Evolutionary conservation across 805 yeast species (phyloP).

Genomic region (Kodamaea fukazawae): DNA sequence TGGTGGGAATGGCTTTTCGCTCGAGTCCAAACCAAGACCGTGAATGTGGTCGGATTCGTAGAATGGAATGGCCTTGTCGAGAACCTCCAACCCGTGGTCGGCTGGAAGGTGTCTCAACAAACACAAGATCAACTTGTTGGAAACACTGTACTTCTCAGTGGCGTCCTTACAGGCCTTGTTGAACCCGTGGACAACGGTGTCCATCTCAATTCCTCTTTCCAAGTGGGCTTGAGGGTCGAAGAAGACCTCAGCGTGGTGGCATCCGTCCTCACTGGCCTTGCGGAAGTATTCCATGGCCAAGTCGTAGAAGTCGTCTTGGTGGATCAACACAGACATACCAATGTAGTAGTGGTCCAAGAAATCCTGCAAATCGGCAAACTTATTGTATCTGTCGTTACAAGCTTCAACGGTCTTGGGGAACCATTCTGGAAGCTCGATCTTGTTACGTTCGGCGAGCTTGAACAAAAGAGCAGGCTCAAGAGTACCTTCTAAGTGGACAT

Average conservation of each 20-base stretch:
- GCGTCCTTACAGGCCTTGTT: conserved; percentile 67
- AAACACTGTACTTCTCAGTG: conserved; percentile 53
- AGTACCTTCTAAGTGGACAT: conserved; percentile 81
- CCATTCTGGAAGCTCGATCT: conserved; percentile 53
- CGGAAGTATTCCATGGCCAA: conserved; percentile 72
- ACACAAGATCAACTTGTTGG: conserved; percentile 79
- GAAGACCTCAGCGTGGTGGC: conserved; percentile 71
- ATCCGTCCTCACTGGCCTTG: conserved; percentile 57
- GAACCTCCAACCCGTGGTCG: conserved; percentile 53
- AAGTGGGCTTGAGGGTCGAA: conserved; percentile 86
- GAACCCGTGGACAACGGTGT: conserved; percentile 63
- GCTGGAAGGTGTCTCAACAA: conserved; percentile 73
- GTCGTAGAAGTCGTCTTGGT: conserved; percentile 71
- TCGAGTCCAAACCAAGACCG: conserved; percentile 80
- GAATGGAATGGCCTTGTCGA: conserved; percentile 51
- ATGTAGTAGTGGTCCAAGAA: conserved; percentile 76
- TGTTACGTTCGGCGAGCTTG: conserved; percentile 65
- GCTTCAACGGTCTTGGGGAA: conserved; percentile 62
- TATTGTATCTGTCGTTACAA: conserved; percentile 48
- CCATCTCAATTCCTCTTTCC: conserved; percentile 59
- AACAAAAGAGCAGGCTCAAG: conserved; percentile 68
- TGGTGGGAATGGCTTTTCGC: conserved; percentile 79
- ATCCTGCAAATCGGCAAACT: conserved; percentile 70
- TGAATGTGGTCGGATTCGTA: conserved; percentile 47
- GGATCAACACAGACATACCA: conserved; percentile 72